Evolutionary conservation across 2,329 filamentous ascomycete genomes (phyloP).

Genomic region (Fusarium nematophilum): DNA sequence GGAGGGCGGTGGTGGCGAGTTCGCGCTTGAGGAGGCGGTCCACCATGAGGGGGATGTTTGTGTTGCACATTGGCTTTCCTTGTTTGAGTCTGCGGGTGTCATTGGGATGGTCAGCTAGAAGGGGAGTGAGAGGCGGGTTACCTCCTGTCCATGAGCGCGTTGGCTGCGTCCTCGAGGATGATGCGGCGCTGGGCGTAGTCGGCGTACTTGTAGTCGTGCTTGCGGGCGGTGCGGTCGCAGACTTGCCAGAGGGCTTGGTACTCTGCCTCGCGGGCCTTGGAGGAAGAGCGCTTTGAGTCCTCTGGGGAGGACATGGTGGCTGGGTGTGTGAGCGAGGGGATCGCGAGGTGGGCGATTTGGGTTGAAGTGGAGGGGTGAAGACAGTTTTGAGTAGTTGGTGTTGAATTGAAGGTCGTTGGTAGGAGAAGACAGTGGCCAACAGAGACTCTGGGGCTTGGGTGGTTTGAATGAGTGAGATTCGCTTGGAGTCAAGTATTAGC

Average conservation of each 20-base stretch:
- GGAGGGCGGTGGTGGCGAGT: not conserved
- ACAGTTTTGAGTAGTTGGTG: constrained; percentile 19
- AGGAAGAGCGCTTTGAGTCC: not conserved
- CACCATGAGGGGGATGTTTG: constrained; percentile 24
- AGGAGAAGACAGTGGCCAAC: no score
- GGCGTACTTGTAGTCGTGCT: constrained; percentile 16
- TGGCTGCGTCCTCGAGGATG: constrained; percentile 18
- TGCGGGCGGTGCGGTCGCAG: constrained; percentile 33
- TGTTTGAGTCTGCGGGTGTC: constrained; percentile 1
- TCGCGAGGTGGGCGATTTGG: no score
- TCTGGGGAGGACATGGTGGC: not conserved
- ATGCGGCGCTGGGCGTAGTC: not conserved
- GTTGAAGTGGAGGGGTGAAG: constrained; percentile 1
- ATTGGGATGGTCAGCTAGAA: not conserved
- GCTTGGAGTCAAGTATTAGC: no score
- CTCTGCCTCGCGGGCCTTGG: constrained; percentile 33
- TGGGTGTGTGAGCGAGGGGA: no score
- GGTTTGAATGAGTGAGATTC: no score
- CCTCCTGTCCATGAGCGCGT: constrained; percentile 27
- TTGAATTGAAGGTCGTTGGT: not conserved
- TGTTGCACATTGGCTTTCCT: constrained; percentile 27
- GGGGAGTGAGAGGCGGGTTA: not conserved
- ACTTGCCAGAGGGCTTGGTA: constrained; percentile 43
- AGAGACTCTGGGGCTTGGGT: no score
- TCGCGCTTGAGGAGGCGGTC: constrained; percentile 38